Evolutionary conservation across 2,329 filamentous ascomycete species (phyloP).

Genomic region (Phialemonium atrogriseum): DNA sequence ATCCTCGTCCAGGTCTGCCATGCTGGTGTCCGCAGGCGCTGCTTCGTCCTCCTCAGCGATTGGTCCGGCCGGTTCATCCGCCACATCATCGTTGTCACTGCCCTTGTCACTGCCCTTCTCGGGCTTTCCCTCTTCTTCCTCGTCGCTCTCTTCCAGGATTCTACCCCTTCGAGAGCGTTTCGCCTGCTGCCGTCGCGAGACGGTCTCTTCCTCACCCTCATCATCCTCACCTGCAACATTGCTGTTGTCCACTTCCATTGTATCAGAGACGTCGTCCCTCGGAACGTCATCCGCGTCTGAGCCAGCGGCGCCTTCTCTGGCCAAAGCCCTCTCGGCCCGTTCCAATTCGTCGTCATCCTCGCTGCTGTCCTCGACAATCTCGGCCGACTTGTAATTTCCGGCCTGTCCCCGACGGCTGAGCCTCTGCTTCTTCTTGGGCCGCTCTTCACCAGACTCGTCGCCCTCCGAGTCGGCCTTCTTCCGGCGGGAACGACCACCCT

Average conservation of each 20-base stretch:
- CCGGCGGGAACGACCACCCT: conserved; percentile 26
- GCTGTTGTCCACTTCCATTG: conserved; percentile 43
- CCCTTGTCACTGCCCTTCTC: conserved; percentile 10
- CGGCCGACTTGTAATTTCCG: conserved; percentile 76
- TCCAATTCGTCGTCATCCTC: conserved; percentile 28
- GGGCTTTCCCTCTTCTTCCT: conserved; percentile 34
- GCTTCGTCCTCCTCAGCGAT: background rate
- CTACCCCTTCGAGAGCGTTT: conserved; percentile 42
- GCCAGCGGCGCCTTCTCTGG: conserved; percentile 27
- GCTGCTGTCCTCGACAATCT: conserved; percentile 74
- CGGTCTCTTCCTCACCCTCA: conserved; percentile 43
- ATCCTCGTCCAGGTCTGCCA: conserved; percentile 22
- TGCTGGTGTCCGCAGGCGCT: conserved; percentile 17
- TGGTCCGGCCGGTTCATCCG: too few relatives aligned
- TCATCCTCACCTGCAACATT: conserved; percentile 27
- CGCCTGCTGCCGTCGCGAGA: conserved; percentile 26
- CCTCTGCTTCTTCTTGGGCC: conserved; percentile 55
- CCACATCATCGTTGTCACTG: conserved; percentile 4
- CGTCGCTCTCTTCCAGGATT: conserved; percentile 45
- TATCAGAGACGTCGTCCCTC: conserved; percentile 28
- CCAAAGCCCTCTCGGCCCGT: conserved; percentile 18
- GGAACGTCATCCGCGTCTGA: conserved; percentile 17
- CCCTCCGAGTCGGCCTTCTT: conserved; percentile 53
- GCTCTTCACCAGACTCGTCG: conserved; percentile 39
- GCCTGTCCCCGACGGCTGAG: conserved; percentile 42